Conservation (phyloP, 2,329 filamentous ascomycete species). For the Xylaria digitata region DNA sequence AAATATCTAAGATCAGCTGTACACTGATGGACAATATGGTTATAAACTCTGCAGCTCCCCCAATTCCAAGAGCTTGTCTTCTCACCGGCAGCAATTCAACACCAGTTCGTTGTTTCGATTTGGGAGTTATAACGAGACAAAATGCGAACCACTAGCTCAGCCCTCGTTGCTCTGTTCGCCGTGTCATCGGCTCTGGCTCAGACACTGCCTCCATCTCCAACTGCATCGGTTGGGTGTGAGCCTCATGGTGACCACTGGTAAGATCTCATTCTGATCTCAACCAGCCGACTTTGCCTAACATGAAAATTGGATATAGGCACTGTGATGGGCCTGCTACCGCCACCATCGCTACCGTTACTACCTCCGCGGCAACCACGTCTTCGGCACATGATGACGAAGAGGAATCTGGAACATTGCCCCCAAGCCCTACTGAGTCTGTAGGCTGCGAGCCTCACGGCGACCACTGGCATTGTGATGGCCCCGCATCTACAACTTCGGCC, state of each 20-base stretch:
- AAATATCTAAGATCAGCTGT: not conserved
- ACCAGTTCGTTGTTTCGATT: not conserved
- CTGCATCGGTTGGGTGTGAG: constrained; percentile 7
- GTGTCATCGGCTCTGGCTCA: not conserved
- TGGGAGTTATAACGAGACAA: not conserved
- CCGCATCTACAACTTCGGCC: not conserved
- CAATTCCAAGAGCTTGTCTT: not conserved
- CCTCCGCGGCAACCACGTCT: no score
- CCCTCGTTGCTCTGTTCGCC: constrained; percentile 10
- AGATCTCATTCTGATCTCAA: not conserved
- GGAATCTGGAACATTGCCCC: not conserved
- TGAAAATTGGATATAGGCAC: not conserved
- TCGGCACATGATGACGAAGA: not conserved
- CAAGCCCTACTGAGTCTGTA: constrained; percentile 6
- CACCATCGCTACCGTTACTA: no score
- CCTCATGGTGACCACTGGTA: constrained; percentile 7
- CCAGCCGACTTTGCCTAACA: not conserved
- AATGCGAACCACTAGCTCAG: not conserved
- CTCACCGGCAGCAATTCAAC: no score
- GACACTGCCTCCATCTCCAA: constrained; percentile 9
- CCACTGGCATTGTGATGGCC: constrained; percentile 12
- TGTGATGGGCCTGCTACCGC: constrained; percentile 7
- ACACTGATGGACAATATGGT: not conserved
- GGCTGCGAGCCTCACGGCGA: constrained; percentile 11
- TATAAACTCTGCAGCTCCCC: not conserved